phyloP scores from a whole-genome alignment of 495 filamentous ascomycete genomes.

The Thozetella sp. region DNA sequence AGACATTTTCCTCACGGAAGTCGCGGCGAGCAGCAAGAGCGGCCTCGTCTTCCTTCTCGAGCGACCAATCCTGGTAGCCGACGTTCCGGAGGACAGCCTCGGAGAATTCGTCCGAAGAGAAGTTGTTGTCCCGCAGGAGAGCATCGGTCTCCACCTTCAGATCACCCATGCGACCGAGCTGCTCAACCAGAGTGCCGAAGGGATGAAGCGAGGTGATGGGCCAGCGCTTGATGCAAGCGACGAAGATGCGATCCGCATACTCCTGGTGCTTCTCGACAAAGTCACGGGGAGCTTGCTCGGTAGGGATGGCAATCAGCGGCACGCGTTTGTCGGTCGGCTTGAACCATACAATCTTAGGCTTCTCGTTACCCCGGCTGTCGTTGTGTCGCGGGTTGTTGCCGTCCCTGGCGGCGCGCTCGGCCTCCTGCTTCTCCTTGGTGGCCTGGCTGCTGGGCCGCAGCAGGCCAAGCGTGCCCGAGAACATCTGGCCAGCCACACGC shows the following conservation, averaged over 20 bases:
- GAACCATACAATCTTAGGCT: constrained; percentile 99
- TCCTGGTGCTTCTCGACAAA: constrained; percentile 99
- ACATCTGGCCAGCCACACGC: constrained; percentile 97
- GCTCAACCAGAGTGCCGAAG: constrained; percentile 95
- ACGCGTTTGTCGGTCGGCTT: constrained; percentile 99
- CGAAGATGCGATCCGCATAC: constrained; percentile 95
- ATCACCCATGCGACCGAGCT: constrained; percentile 96
- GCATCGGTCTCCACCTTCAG: constrained; percentile 97
- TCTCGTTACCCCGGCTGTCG: constrained; percentile 82
- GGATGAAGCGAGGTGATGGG: constrained; percentile 99
- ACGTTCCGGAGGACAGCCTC: constrained; percentile 94
- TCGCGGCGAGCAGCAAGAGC: constrained; percentile 78
- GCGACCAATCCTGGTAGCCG: constrained; percentile 86
- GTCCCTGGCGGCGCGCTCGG: constrained; percentile 89
- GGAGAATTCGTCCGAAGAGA: constrained; percentile 94
- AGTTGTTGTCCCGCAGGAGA: constrained; percentile 96
- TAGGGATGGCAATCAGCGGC: constrained; percentile 95
- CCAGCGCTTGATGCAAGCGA: constrained; percentile 99
- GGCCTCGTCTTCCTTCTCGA: constrained; percentile 79
- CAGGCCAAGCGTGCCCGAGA: constrained; percentile 92
- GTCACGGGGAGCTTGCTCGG: constrained; percentile 94
- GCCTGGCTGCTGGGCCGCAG: constrained; percentile 97
- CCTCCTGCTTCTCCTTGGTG: constrained; percentile 99
- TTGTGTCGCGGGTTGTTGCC: constrained; percentile 75
- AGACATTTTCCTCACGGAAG: constrained; percentile 86